Base-by-base conservation (phyloP, 495 filamentous ascomycete species). In the Emericellopsis terricola region DNA sequence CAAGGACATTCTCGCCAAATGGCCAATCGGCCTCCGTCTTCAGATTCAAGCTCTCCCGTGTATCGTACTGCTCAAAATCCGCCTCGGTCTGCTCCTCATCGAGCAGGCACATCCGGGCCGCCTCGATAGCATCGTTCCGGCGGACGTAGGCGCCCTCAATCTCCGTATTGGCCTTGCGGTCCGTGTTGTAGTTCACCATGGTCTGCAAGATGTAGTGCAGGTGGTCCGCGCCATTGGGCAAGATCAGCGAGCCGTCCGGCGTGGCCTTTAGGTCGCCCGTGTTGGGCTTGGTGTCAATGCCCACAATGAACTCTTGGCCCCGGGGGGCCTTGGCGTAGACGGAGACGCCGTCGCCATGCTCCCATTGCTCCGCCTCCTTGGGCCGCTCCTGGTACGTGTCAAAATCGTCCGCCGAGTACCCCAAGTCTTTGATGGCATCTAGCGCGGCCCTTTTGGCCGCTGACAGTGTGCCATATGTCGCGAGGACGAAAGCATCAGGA, bases 141-240 rank as follows among this genome's bases (percentile, higher is more conserved):
- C 36, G 41, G 6, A 43, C 31, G 31, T 53, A 61, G 28, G 49
- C 55, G 4, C 55, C 59, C 38, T 51, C 44, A 29, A 63, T 52
- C 31, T 61, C 51, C 19, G 46, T 51, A 20, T 34, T 46, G 4
- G 41, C 44, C 3, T 46, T 51, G 15, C 34, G 41, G 28, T 44
- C 48, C 40, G 52, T 50, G 32, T 46, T 44, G 46, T 60, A 63
- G 37, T 59, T 41, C 10, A 51, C 49, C 24, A 41, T 55, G 32
- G 47, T 55, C 38, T 61, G 53, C 29, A 63, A 37, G 1, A 63
- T 53, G 39, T 63, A 63, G 32, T 59, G 49, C 31, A 63, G 45
- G 28, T 47, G 30, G 7, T 49, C 40, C 17, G 19, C 33, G 15
- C 43, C 49, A 13, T 34, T 16, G 13, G 53, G 52, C 15, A 50